Evolutionary conservation across 345 rosid genomes (phyloP), one percentile per base, ranked within the genome.

Genomic region (Alliaria petiolata): DNA sequence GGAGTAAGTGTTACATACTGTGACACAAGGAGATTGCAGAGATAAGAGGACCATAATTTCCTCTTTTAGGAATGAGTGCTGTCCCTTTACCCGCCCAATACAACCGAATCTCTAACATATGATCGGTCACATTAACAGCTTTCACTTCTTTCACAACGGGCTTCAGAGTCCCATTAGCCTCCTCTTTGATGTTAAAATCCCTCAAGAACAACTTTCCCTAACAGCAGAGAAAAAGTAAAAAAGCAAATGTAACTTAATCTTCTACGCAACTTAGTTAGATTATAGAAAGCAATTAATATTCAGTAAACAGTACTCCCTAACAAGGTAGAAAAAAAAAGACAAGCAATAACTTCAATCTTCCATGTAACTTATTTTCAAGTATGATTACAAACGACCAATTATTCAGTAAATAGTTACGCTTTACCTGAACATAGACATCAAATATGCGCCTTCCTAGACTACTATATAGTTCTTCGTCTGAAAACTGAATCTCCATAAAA

Each of bases 401-500:
- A 50, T 13, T 39, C 8, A 39, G 15, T 51, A 49, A 12, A 51
- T 5, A 30, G 31, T 5, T 5, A 46, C 6, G 38, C 7, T 55
- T 44, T 30, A 56, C 19, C 97, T 88, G 92, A 69, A 85, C 46
- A 66, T 88, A 85, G 49, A 88, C 66, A 67, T 91, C 77, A 49
- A 88, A 91, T 36, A 87, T 31, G n/a, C 91, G 88, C 26, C 76
- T 87, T 1, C 88, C 95, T 0, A 79, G 52, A 69, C 72, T 79
- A 36, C 3, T 15, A 16, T 74, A 88, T 28, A 5, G 31, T 16
- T 57, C 74, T 39, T 75, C 71, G 34, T 76, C 62, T 20, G 70
- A 75, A 70, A 91, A 85, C 60, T 70, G 69, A 55, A 87, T 83
- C 83, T 89, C 92, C 40, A 86, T 80, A 72, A 89, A 89, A 67